Base-by-base conservation (phyloP, 176 grass and related monocot species). In the Avena atlantica region DNA sequence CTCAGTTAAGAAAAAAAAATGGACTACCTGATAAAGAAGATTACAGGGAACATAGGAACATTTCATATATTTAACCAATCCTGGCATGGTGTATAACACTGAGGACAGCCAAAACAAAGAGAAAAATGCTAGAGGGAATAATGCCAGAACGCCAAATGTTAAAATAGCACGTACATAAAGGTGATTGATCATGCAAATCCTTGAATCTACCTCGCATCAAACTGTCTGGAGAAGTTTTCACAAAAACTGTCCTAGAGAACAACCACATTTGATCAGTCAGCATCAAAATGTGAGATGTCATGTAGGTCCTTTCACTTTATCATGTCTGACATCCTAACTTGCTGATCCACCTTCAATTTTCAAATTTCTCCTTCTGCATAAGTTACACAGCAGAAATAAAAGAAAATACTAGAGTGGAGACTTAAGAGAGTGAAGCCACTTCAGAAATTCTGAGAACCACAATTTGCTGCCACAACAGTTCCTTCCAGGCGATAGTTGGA, bases 281-380 rank as follows among this genome's bases (percentile, higher is more conserved):
- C 80, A 44, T 59, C 36, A 51, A 51, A 84, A 40, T 13, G 0
- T 42, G 25, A 19, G 5, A 53, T 76, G 63, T 69, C 50, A 56
- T 68, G 59, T 1, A 20, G 19, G 16, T 76, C 52, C n/a, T 78
- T 70, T 67, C 16, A 1, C 2, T 61, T 82, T 62, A 9, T 60
- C 50, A 8, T 52, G 6, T 37, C 81, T 37, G 83, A 57, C 84
- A 85, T 79, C 31, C 50, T 44, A 63, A 71, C 20, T 51, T 29
- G 24, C 80, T 2, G 24, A 5, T 79, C 31, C 19, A 40, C 24
- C 29, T 48, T 89, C 81, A 93, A 11, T 89, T 86, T 81, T 91
- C 75, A 0, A 9, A 23, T 65, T 89, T 91, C 52, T 62, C 83
- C 34, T 93, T 89, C 15, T 93, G 1, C 24, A 77, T 14, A 62